Evolutionary conservation across 2,329 filamentous ascomycete genomes (phyloP).

Genomic region (Diaporthe velutina): DNA sequence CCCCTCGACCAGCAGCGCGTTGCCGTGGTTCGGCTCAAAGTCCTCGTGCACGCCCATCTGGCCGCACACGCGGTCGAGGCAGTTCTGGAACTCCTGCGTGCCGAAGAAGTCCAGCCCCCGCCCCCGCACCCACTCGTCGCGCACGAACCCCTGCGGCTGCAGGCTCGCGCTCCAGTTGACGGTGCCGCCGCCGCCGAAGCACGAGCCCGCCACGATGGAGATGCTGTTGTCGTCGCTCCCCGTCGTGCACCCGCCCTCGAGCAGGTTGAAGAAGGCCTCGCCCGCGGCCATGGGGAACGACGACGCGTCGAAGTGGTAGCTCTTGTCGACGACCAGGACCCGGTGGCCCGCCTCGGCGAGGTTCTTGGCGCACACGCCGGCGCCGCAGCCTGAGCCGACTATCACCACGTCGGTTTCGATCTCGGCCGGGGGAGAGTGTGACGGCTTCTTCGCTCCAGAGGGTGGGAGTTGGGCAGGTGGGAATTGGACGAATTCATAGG

Average conservation of each 20-base stretch:
- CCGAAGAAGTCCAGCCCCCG: constrained; percentile 78
- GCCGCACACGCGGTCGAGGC: constrained; percentile 79
- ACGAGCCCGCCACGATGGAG: constrained; percentile 74
- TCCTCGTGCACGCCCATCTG: constrained; percentile 81
- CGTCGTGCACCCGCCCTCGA: constrained; percentile 72
- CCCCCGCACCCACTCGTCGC: constrained; percentile 80
- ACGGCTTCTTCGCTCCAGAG: background rate
- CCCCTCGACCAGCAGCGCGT: constrained; percentile 77
- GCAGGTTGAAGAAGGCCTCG: constrained; percentile 73
- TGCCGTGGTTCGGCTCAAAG: constrained; percentile 78
- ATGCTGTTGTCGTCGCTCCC: constrained; percentile 68
- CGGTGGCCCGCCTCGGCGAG: constrained; percentile 46
- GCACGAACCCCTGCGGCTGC: constrained; percentile 78
- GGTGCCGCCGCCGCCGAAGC: constrained; percentile 86
- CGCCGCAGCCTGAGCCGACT: constrained; percentile 41
- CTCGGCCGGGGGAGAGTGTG: constrained; percentile 6
- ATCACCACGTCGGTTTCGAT: constrained; percentile 39
- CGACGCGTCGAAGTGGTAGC: constrained; percentile 77
- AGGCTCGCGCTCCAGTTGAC: constrained; percentile 81
- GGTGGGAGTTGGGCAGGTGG: background rate
- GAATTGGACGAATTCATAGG: constrained; percentile 39
- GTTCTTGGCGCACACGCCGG: constrained; percentile 40
- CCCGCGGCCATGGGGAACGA: constrained; percentile 79
- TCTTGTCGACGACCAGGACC: constrained; percentile 86
- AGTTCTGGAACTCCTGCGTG: constrained; percentile 77